phyloP scores from a whole-genome alignment of 225 moss, liverwort and hornwort species.

The Climacium dendroides region DNA sequence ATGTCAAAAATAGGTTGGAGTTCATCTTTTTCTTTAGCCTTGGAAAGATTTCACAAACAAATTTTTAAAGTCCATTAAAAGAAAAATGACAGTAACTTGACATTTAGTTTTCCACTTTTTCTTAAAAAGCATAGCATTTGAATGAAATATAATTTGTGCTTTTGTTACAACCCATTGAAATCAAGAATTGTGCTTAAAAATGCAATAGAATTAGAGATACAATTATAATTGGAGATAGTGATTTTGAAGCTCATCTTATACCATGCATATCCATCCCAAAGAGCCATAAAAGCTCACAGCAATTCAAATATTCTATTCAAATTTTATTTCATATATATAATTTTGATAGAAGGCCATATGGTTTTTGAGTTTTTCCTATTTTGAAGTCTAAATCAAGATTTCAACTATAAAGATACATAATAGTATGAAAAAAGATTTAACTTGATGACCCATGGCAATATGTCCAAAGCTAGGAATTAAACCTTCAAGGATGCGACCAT shows the following conservation, averaged over 20 bases:
- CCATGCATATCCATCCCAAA: accelerated
- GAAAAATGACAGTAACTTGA: neutral
- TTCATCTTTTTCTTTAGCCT: neutral
- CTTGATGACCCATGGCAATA: neutral
- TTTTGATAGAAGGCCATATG: neutral
- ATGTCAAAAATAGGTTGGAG: neutral
- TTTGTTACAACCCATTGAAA: neutral
- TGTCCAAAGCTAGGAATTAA: no score
- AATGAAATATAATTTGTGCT: neutral
- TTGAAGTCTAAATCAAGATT: neutral
- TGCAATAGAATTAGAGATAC: neutral
- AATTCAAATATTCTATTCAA: no score
- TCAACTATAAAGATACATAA: neutral
- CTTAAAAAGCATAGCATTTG: neutral
- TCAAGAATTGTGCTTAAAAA: neutral
- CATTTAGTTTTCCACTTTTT: neutral
- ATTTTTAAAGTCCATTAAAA: neutral
- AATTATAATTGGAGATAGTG: neutral
- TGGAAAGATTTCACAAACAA: neutral
- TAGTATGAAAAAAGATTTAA: neutral
- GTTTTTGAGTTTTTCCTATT: no score
- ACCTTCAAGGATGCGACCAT: no score
- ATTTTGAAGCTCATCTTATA: neutral
- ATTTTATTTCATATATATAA: neutral
- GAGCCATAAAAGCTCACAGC: neutral